Evolutionary conservation across 164 flowering plant species (phyloP), one percentile per base, ranked within the genome.

Genomic region (Nymphaea thermarum): DNA sequence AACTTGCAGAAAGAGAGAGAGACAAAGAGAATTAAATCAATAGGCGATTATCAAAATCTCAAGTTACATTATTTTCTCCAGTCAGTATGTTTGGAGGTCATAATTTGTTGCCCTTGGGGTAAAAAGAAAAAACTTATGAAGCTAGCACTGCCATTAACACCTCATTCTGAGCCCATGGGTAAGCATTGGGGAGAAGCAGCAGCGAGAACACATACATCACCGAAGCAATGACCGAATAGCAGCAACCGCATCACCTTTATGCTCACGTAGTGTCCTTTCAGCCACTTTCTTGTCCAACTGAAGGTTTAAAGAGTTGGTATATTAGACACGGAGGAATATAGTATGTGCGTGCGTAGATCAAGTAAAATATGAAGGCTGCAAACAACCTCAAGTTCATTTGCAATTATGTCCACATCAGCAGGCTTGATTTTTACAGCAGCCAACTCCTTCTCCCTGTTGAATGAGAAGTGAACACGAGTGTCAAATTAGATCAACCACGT

Each of bases 231-330:
- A 72, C 57, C 89, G 86, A 42, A 91, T 78, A n/a, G 97, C 97
- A 78, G 97, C 93, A 77, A 94, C 98, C 42, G 98, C 98, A 78
- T 94, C 93, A n/a, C 98, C 96, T 80, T 90, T 90, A 79, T 91
- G 97, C 81, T 94, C 99, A 0, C 96, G 80, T 45, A 94, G 74
- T 16, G 93, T 88, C 76, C 98, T 88, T 80, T 94, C 99, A 18
- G 96, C 98, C 11, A 94, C 89, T 81, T 91, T 94, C 81, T 85
- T 90, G 87, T 91, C 99, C 90, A 94, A 67, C 98, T 93, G 80
- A 74, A 64, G 4, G 66, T 6, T 53, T 51, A 45, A 17, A 65
- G 44, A 62, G 53, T 51, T 51, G 2, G 57, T 51, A 51, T 51
- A 51, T 51, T 51, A 51, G 57, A 51, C 6, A 57, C 17, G 43